Conservation (phyloP, 768 basidiomycete species). For the Hypholoma sublateritium region DNA sequence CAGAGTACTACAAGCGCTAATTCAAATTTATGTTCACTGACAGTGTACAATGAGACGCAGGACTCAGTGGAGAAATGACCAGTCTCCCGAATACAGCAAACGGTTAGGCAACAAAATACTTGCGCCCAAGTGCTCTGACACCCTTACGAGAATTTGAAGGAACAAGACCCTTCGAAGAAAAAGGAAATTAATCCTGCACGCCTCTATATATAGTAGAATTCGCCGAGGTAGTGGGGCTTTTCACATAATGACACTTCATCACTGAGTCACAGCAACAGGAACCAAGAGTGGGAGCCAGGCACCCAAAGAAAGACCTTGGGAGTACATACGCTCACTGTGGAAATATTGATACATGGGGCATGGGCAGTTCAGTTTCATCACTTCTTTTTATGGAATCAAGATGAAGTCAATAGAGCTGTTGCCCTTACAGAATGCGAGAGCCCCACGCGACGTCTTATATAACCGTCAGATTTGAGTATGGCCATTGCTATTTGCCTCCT, state of each 20-base stretch:
- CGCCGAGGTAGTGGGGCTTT: too few species aligned
- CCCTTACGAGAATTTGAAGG: too few species aligned
- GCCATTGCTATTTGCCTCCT: background rate
- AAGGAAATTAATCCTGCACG: too few species aligned
- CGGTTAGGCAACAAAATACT: too few species aligned
- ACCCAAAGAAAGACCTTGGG: background rate
- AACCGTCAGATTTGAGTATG: background rate
- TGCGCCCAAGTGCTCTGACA: too few species aligned
- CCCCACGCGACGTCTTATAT: background rate
- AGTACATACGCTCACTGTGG: background rate
- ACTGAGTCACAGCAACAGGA: background rate
- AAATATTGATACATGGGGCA: background rate
- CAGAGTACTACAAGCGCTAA: too few species aligned
- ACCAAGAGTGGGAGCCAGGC: background rate
- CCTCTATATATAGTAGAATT: too few species aligned
- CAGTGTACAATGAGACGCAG: too few species aligned
- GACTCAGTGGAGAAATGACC: too few species aligned
- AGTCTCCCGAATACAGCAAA: too few species aligned
- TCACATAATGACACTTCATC: background rate
- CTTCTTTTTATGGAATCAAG: background rate
- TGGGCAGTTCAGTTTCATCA: background rate
- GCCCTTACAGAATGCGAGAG: background rate
- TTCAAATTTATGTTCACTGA: too few species aligned
- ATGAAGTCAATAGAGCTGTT: background rate
- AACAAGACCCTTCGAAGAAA: too few species aligned